phyloP scores from a whole-genome alignment of 306 rosid species.

The Sicyos baderoa region DNA sequence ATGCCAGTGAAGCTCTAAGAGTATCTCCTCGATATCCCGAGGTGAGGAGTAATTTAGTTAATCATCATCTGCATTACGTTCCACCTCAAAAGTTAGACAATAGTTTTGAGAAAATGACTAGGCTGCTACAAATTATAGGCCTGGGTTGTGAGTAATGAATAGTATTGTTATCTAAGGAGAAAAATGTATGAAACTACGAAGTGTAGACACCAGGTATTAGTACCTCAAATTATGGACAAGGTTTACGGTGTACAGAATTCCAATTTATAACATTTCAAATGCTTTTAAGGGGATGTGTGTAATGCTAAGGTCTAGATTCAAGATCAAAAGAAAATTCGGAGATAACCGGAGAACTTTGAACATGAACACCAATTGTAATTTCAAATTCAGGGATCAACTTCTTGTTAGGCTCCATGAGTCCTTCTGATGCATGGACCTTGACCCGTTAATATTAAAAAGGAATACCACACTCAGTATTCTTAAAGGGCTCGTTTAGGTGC shows the following conservation, averaged over 20 bases:
- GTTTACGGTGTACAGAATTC: background rate
- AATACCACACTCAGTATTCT: too few relatives aligned
- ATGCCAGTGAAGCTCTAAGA: slow-evolving; percentile 54
- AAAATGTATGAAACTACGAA: background rate
- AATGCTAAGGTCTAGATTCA: background rate
- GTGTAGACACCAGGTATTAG: background rate
- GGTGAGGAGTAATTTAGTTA: slow-evolving; percentile 34
- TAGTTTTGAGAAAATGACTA: background rate
- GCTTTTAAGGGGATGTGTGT: background rate
- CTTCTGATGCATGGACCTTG: background rate
- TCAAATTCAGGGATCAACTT: background rate
- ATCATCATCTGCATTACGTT: background rate
- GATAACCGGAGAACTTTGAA: background rate
- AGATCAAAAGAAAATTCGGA: background rate
- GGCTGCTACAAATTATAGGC: background rate
- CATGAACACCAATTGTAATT: background rate
- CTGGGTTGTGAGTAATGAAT: too few relatives aligned
- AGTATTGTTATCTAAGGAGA: too few relatives aligned
- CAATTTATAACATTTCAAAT: background rate
- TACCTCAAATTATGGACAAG: background rate
- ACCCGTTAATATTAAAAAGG: background rate
- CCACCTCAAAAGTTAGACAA: background rate
- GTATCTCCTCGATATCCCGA: slow-evolving; percentile 53
- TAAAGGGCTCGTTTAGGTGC: too few relatives aligned
- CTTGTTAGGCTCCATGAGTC: background rate